Evolutionary conservation across 1,139 yeast genomes (phyloP).

Genomic region (Geotrichum citri-aurantii): DNA sequence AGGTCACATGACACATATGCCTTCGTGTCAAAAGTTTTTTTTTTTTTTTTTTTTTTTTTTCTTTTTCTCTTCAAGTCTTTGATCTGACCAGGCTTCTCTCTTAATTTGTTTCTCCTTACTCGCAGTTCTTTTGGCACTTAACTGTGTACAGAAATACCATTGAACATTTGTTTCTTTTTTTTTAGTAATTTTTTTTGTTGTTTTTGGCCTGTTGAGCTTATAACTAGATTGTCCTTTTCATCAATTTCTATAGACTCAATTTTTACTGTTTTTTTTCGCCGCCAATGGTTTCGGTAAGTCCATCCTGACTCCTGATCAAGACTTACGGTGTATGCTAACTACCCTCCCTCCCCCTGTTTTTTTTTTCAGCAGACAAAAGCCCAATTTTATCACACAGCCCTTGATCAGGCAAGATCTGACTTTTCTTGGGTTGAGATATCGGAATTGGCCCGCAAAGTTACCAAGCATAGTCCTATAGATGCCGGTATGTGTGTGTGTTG

Average conservation of each 20-base stretch:
- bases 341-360: background rate
- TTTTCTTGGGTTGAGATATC: constrained; percentile 25
- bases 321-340: background rate
- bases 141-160: too few relatives aligned
- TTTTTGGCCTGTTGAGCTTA: too few relatives aligned
- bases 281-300: constrained; percentile 7
- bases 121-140: too few relatives aligned
- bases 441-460: constrained; percentile 25
- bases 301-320: background rate
- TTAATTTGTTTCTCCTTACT: background rate
- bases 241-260: too few relatives aligned
- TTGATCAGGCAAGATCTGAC: constrained; percentile 25
- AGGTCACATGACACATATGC: background rate
- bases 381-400: constrained; percentile 17
- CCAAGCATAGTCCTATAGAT: constrained; percentile 20
- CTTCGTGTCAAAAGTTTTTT: background rate
- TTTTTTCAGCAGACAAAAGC: constrained; percentile 7
- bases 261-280: background rate
- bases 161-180: background rate
- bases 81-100: background rate
- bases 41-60: background rate
- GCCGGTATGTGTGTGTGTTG: constrained; percentile 11
- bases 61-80: background rate
- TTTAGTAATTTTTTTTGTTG: background rate
- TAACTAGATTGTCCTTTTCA: too few relatives aligned